A percentile compares a stretch with the other conserved stretches of the same genome.
Conservation (phyloP, 768 basidiomycete species). For the Phylloporus rhodoxanthus region DNA sequence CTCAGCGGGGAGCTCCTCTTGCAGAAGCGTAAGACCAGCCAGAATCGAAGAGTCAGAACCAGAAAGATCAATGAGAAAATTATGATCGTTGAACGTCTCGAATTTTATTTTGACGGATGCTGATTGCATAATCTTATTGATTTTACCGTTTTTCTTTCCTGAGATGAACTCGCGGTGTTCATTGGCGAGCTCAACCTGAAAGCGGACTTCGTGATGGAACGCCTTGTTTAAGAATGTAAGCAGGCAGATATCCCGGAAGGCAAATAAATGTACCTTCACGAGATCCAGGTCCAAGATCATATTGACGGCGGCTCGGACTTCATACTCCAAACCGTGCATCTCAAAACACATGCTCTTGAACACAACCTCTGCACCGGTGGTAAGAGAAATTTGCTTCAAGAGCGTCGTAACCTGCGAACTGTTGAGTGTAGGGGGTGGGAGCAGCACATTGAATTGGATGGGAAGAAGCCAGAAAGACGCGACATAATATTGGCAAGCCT, state of each 20-base stretch:
- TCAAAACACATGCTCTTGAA: constrained; percentile 98
- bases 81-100: constrained; percentile 95
- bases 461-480: constrained; percentile 98
- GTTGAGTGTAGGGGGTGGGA: constrained; percentile 78
- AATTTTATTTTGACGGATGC: constrained; percentile 98
- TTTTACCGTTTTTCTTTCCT: constrained; percentile 99
- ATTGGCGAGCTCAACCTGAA: constrained; percentile 95
- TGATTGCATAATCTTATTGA: constrained; percentile 99
- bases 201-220: constrained; percentile 96
- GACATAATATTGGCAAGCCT: constrained; percentile 94
- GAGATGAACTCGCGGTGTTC: constrained; percentile 98
- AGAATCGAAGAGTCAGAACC: constrained; percentile 81
- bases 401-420: constrained; percentile 77
- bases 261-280: constrained; percentile 58
- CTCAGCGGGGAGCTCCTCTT: constrained; percentile 97
- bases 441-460: constrained; percentile 85
- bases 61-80: constrained; percentile 89
- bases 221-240: constrained; percentile 39
- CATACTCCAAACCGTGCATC: constrained; percentile 88
- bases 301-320: constrained; percentile 79
- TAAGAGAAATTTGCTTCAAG: constrained; percentile 79
- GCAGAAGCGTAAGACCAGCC: constrained; percentile 81
- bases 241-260: neutral
- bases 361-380: constrained; percentile 88
- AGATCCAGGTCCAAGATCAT: constrained; percentile 89